A percentile compares a stretch with the other conserved stretches of the same genome.
phyloP scores from a whole-genome alignment of 768 basidiomycete genomes.

The Russula ochroleuca region DNA sequence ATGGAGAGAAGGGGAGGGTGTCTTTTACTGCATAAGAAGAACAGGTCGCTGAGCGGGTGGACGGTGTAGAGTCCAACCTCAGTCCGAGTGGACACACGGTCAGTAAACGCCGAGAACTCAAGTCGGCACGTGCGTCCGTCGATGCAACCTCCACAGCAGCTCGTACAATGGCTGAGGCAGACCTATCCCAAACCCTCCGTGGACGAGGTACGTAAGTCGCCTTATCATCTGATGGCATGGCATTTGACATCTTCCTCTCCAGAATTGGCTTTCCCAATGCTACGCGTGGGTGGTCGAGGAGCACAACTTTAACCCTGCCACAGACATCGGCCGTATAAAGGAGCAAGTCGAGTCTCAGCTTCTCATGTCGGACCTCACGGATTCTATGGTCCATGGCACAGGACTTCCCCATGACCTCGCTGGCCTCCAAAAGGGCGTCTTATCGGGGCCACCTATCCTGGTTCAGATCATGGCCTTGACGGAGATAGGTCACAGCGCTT shows the following conservation, averaged over 20 bases:
- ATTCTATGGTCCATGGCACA: conserved; percentile 67
- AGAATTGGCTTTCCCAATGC: conserved; percentile 79
- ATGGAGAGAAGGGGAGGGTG: too few species aligned
- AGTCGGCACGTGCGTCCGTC: neutral
- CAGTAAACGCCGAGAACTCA: too few species aligned
- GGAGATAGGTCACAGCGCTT: conserved; percentile 82
- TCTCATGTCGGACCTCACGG: conserved; percentile 63
- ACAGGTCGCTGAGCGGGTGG: too few species aligned
- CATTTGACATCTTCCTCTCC: conserved; percentile 10
- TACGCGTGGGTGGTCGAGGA: conserved; percentile 57
- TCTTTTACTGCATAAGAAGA: too few species aligned
- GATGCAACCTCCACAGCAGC: conserved; percentile 34
- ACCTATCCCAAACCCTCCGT: conserved; percentile 58
- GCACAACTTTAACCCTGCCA: conserved; percentile 43
- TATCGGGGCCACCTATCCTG: conserved; percentile 50
- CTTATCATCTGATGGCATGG: neutral
- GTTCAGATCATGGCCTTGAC: conserved; percentile 76
- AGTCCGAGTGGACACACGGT: too few species aligned
- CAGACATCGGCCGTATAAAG: conserved; percentile 49
- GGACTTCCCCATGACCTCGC: conserved; percentile 54
- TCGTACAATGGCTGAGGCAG: conserved; percentile 51
- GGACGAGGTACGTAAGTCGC: conserved; percentile 49
- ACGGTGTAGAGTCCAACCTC: neutral
- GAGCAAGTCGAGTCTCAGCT: conserved; percentile 59
- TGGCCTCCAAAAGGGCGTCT: conserved; percentile 36